These are phyloP conservation scores for Wickerhamomyces ciferrii DNA, from an alignment of 805 yeast species.

Conservation along the genomic window DNA sequence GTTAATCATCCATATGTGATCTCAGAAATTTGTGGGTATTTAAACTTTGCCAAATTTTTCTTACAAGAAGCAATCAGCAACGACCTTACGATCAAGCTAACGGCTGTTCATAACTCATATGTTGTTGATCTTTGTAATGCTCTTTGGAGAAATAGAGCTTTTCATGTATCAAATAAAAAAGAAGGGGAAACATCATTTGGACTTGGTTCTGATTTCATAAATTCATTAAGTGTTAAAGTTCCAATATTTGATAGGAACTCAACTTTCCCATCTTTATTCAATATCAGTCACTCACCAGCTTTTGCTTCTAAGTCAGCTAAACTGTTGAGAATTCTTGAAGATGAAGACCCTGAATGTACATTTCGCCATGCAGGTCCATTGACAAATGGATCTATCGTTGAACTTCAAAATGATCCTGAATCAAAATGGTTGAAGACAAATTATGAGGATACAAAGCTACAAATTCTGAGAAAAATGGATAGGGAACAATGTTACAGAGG, in stretches of 20 bases:
- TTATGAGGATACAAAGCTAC: constrained; percentile 41
- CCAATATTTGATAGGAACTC: constrained; percentile 20
- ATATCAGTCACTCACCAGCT: constrained; percentile 46
- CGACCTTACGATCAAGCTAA: constrained; percentile 20
- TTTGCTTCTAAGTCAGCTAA: constrained; percentile 40
- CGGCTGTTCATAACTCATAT: constrained; percentile 38
- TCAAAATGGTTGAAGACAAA: constrained; percentile 31
- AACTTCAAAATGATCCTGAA: constrained; percentile 18
- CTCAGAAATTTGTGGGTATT: constrained; percentile 41
- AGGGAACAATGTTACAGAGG: constrained; percentile 39
- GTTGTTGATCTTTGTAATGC: constrained; percentile 52
- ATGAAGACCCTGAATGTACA: constrained; percentile 24
- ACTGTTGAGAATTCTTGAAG: constrained; percentile 43
- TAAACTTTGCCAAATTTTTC: constrained; percentile 28
- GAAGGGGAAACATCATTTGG: constrained; percentile 27
- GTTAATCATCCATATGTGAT: constrained; percentile 38
- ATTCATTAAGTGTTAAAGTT: constrained; percentile 15
- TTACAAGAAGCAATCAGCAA: constrained; percentile 8
- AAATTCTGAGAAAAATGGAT: constrained; percentile 36
- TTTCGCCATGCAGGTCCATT: constrained; percentile 49
- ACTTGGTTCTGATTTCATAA: constrained; percentile 23
- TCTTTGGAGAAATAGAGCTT: constrained; percentile 51
- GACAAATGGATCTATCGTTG: constrained; percentile 34
- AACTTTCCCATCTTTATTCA: constrained; percentile 21
- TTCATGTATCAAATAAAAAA: constrained; percentile 28